A percentile compares a stretch with the other conserved stretches of the same genome.
phyloP scores from a whole-genome alignment of 371 early-diverging fungal species.

The Syncephalastrum monosporum region DNA sequence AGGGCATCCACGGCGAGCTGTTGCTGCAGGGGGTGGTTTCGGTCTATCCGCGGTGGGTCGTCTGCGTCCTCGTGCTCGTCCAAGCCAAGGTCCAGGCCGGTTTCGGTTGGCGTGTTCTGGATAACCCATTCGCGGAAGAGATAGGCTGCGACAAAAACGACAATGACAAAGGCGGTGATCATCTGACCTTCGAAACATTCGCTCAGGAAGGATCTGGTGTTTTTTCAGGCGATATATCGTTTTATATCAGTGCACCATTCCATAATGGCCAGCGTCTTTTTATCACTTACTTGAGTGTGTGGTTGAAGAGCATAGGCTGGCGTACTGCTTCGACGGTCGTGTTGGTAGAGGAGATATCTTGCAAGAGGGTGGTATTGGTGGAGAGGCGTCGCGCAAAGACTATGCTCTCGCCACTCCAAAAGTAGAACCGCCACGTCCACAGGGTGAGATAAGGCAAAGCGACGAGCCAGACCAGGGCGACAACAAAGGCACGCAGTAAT shows the following conservation, averaged over 20 bases:
- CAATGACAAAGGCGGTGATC: conserved; percentile 72
- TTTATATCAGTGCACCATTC: no score
- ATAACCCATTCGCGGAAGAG: conserved; percentile 86
- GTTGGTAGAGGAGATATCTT: background rate
- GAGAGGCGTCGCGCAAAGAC: conserved; percentile 19
- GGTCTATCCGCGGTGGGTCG: conserved; percentile 2
- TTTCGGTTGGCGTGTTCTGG: conserved; percentile 65
- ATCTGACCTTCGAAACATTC: conserved; percentile 91
- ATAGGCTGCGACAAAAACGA: conserved; percentile 77
- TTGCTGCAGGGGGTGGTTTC: conserved; percentile 5
- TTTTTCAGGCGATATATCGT: background rate
- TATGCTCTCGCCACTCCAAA: conserved; percentile 66
- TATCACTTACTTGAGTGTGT: conserved; percentile 10
- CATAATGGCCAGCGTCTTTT: no score
- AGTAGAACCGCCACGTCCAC: conserved; percentile 81
- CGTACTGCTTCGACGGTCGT: background rate
- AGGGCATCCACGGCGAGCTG: conserved; percentile 15
- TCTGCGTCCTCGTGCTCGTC: conserved; percentile 19
- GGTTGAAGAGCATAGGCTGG: background rate
- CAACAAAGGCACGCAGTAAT: conserved; percentile 50
- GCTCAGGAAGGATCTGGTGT: conserved; percentile 59
- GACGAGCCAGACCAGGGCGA: conserved; percentile 79
- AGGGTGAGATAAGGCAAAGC: conserved; percentile 80
- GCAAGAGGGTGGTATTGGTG: conserved; percentile 5
- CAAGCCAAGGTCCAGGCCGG: conserved; percentile 17